These are phyloP conservation scores for Sporothrix curviconia DNA, from an alignment of 2,329 filamentous ascomycete genomes.

Conservation along the genomic window DNA sequence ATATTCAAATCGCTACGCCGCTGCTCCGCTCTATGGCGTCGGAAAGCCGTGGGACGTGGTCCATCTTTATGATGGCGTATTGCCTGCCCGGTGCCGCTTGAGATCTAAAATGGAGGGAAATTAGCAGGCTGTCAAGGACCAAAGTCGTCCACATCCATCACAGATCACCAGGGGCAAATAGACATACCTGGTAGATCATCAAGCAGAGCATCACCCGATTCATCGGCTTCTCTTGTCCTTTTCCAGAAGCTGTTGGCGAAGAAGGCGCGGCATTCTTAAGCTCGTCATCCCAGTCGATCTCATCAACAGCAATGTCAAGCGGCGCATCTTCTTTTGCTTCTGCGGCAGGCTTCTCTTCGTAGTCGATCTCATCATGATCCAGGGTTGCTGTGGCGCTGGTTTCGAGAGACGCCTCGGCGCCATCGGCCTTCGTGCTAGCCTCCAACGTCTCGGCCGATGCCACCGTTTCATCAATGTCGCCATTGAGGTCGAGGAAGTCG, in stretches of 20 bases:
- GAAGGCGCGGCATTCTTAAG: constrained; percentile 27
- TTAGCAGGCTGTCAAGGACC: no score
- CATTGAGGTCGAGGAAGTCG: constrained; percentile 17
- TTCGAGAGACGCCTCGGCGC: not conserved
- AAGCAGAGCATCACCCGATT: constrained; percentile 13
- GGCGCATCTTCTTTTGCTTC: constrained; percentile 2
- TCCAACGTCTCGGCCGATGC: not conserved
- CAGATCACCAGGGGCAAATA: not conserved
- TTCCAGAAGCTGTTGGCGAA: constrained; percentile 24
- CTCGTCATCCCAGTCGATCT: constrained; percentile 34
- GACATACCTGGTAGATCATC: constrained; percentile 31
- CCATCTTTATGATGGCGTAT: constrained; percentile 3
- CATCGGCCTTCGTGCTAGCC: not conserved
- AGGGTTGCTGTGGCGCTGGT: constrained; percentile 28
- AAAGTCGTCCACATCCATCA: no score
- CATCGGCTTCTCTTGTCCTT: constrained; percentile 26
- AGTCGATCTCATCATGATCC: constrained; percentile 34
- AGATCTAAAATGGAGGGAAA: constrained; percentile 33
- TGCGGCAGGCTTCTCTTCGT: constrained; percentile 20
- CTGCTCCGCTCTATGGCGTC: not conserved
- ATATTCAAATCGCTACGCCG: not conserved
- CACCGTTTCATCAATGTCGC: constrained; percentile 1
- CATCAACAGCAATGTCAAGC: constrained; percentile 18
- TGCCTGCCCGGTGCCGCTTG: constrained; percentile 44
- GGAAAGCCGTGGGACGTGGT: not conserved